Conservation (phyloP, 208 protist genomes). For the Phytomonas sp. region DNA sequence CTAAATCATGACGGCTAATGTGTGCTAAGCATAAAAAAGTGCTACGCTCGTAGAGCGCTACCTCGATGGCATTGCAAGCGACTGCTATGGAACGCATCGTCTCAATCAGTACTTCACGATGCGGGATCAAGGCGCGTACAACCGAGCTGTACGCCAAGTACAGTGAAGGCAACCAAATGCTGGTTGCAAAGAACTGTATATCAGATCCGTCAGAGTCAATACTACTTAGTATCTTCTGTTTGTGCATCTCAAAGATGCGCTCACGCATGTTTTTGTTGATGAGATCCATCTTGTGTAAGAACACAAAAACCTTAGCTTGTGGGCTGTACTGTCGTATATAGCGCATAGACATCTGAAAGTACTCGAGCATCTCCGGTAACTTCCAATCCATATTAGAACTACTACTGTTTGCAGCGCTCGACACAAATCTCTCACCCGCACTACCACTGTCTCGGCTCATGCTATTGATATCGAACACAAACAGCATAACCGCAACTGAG, state of each 20-base stretch:
- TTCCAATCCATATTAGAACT: constrained; percentile 61
- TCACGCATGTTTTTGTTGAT: constrained; percentile 60
- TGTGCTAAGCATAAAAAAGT: constrained; percentile 97
- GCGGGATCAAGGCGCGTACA: constrained; percentile 96
- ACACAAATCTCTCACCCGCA: background rate
- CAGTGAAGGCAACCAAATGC: constrained; percentile 98
- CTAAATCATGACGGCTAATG: constrained; percentile 45
- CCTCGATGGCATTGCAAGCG: constrained; percentile 95
- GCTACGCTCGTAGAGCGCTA: constrained; percentile 97
- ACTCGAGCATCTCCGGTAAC: constrained; percentile 92
- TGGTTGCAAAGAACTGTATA: constrained; percentile 95
- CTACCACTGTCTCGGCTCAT: constrained; percentile 50
- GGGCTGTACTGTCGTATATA: constrained; percentile 95
- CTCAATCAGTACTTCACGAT: constrained; percentile 88
- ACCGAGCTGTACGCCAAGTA: constrained; percentile 94
- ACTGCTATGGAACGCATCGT: constrained; percentile 90
- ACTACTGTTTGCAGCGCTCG: constrained; percentile 8
- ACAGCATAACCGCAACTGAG: constrained; percentile 98
- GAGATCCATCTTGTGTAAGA: constrained; percentile 99
- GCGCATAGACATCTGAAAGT: constrained; percentile 94
- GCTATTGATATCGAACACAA: constrained; percentile 98
- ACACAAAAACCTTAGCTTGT: constrained; percentile 96
- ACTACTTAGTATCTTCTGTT: constrained; percentile 56
- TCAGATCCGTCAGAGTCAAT: constrained; percentile 47
- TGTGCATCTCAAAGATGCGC: constrained; percentile 61